Base-by-base conservation (phyloP, 192 early-diverging fungal genomes). In the Chytriomyces sp. region DNA sequence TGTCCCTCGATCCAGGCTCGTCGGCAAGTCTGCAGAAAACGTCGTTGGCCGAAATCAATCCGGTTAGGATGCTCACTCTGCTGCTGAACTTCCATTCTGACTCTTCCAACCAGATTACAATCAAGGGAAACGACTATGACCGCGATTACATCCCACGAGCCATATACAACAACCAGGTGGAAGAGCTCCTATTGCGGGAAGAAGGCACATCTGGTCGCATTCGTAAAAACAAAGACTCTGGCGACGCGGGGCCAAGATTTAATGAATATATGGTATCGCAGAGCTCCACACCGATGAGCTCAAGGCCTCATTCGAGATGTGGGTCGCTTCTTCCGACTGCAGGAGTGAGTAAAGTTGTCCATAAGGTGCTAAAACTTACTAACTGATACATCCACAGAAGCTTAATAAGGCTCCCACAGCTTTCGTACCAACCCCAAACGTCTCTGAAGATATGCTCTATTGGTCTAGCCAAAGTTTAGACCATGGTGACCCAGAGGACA, bases 81-180 rank as follows among this genome's bases (percentile, higher is more conserved):
- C n/a, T n/a, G n/a, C n/a, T n/a, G n/a, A n/a, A n/a, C n/a, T n/a
- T n/a, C n/a, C n/a, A n/a, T n/a, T n/a, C n/a, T n/a, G n/a, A n/a
- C n/a, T n/a, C n/a, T n/a, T n/a, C n/a, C n/a, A n/a, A n/a, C 44
- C 65, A 68, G 65, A 32, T 68, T 12, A 26, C 65, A 5, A 37
- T 19, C 5, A 52, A 37, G 12, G 17, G 34, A 33, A 85, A 78
- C 14, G 84, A 85, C 68, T 77, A 78, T 52, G 80, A 78, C 39
- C 37, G 22, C 3, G 76, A 82, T 25, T 65, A 44, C 55, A 68
- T 86, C n/a, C 84, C 84, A 14, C 78, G 84, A 14, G 82, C 84
- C 33, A 81, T 82, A 34, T 79, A 79, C 56, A 82, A 82, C 38
- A 79, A 80, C 56, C 74, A 64, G 19, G 54, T 86, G 4, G 39